Conservation (phyloP, 129 eudicot species). For the Flaveria robusta region DNA sequence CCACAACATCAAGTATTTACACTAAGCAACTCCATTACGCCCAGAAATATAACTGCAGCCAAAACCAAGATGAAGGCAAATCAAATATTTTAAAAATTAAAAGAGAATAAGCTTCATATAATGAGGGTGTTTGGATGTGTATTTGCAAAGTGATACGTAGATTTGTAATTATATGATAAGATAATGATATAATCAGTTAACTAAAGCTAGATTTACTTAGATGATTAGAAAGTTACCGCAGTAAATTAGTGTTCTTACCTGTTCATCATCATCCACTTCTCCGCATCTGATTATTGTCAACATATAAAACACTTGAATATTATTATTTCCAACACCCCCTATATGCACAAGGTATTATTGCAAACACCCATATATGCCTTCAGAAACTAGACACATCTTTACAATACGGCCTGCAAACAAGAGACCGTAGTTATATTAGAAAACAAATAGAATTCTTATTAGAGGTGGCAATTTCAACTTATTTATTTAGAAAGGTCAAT, state of each 20-base stretch:
- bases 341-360: not conserved
- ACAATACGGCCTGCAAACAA: constrained; percentile 23
- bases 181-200: too few relatives aligned
- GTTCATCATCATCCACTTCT: not conserved
- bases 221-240: not conserved
- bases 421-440: constrained; percentile 23
- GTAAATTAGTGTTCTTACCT: too few relatives aligned
- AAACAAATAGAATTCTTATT: not conserved
- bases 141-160: not conserved
- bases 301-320: not conserved
- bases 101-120: not conserved
- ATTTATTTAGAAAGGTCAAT: not conserved
- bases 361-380: not conserved
- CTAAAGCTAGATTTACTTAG: not conserved
- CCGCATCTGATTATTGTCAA: too few relatives aligned
- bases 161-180: too few relatives aligned
- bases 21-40: constrained; percentile 12
- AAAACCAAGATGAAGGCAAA: not conserved
- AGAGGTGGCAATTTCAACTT: constrained; percentile 10
- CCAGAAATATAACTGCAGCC: constrained; percentile 35
- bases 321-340: not conserved
- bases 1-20: constrained; percentile 6
- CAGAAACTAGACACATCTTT: constrained; percentile 15
- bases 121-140: not conserved
- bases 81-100: not conserved